Evolutionary conservation across 768 basidiomycete genomes (phyloP).

Genomic region (Lactarius trivialis): DNA sequence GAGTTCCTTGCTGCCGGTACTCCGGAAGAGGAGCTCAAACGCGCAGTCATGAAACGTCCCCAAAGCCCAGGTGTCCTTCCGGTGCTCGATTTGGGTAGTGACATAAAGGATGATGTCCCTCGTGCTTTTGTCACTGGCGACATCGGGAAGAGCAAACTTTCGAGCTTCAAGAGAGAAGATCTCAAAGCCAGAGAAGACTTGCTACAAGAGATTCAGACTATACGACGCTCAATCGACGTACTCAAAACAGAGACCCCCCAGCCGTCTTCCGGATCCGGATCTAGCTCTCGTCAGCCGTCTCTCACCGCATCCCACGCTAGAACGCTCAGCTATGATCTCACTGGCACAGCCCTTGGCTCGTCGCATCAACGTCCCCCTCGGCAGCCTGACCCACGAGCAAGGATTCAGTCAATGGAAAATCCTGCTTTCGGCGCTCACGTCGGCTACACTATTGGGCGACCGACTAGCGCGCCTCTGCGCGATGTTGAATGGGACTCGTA

Average conservation of each 20-base stretch:
- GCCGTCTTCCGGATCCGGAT: conserved; percentile 44
- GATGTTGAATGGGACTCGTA: conserved; percentile 86
- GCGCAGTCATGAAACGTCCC: conserved; percentile 37
- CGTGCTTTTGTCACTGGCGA: conserved; percentile 50
- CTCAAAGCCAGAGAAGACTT: conserved; percentile 64
- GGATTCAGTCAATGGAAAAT: conserved; percentile 70
- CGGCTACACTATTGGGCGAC: conserved; percentile 55
- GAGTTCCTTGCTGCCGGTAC: conserved; percentile 62
- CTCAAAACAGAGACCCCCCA: conserved; percentile 65
- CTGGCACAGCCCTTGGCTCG: conserved; percentile 43
- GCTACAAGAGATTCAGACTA: conserved; percentile 69
- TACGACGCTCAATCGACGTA: conserved; percentile 71
- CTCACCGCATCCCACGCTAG: conserved; percentile 41
- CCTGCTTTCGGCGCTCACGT: conserved; percentile 38
- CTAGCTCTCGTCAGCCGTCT: conserved; percentile 55
- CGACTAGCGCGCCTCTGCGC: conserved; percentile 66
- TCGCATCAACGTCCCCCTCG: conserved; percentile 66
- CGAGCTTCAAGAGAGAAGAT: conserved; percentile 38
- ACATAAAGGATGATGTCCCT: conserved; percentile 72
- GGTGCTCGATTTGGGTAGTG: conserved; percentile 65
- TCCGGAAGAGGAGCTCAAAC: conserved; percentile 55
- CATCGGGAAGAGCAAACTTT: conserved; percentile 28
- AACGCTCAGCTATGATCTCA: conserved; percentile 63
- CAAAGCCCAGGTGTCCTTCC: conserved; percentile 59
- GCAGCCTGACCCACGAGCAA: conserved; percentile 57